A percentile compares a stretch with the other conserved stretches of the same genome.
Evolutionary conservation across 192 early-diverging fungal species (phyloP).

Genomic region (Allomyces macrogynus): DNA sequence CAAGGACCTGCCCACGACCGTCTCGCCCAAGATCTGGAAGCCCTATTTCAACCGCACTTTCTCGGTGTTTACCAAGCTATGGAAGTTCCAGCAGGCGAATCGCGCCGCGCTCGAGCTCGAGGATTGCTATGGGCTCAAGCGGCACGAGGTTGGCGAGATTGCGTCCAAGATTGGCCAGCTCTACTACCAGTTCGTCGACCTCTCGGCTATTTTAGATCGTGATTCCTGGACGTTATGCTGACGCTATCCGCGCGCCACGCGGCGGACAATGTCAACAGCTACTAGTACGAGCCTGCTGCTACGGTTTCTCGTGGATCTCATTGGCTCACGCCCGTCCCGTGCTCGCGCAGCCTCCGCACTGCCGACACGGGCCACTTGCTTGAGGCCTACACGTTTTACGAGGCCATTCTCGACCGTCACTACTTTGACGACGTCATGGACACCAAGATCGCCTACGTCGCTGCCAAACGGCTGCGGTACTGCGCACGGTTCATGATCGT

Average conservation of each 20-base stretch:
- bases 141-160: constrained; percentile 95
- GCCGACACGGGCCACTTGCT: constrained; percentile 91
- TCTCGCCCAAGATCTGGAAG: constrained; percentile 27
- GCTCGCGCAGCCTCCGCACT: constrained; percentile 44
- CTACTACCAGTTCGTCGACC: constrained; percentile 40
- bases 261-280: too few relatives aligned
- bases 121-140: constrained; percentile 78
- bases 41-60: constrained; percentile 94
- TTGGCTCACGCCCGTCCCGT: too few relatives aligned
- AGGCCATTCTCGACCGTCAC: constrained; percentile 78
- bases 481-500: constrained; percentile 96
- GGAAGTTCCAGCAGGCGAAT: constrained; percentile 88
- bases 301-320: too few relatives aligned
- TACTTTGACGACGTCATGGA: constrained; percentile 93
- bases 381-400: constrained; percentile 89
- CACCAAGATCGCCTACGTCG: constrained; percentile 58
- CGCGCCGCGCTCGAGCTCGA: constrained; percentile 67
- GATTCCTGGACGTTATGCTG: neutral
- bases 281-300: too few relatives aligned
- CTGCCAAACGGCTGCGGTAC: constrained; percentile 95
- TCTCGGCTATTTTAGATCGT: constrained; percentile 23
- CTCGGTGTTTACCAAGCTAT: constrained; percentile 90
- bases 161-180: constrained; percentile 94
- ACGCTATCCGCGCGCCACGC: too few relatives aligned
- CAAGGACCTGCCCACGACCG: neutral